Evolutionary conservation across 345 rosid species (phyloP).

Genomic region (Linum lewisii): DNA sequence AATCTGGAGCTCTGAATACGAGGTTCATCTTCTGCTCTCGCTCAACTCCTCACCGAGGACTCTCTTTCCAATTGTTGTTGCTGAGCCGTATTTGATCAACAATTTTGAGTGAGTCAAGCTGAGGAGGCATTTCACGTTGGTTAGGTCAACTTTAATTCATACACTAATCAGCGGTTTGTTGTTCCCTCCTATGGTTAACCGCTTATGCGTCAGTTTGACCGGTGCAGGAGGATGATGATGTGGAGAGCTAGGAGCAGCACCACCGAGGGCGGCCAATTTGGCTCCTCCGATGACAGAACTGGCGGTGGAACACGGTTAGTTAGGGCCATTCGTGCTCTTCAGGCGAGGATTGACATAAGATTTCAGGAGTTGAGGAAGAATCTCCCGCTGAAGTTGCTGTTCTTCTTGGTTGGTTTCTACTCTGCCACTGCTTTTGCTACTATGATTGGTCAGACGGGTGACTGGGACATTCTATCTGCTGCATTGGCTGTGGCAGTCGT

Average conservation of each 20-base stretch:
- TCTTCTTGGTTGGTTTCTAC: conserved; percentile 82
- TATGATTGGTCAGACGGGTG: conserved; percentile 95
- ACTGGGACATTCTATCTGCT: conserved; percentile 96
- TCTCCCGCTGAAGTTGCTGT: conserved; percentile 63
- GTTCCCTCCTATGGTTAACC: neutral
- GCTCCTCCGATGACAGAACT: conserved; percentile 36
- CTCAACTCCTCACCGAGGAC: neutral
- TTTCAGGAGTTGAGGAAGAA: conserved; percentile 49
- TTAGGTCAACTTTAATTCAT: neutral
- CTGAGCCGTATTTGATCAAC: conserved; percentile 25
- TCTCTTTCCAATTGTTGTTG: conserved; percentile 2
- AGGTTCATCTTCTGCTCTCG: neutral
- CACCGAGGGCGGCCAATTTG: conserved; percentile 36
- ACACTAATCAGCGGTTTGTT: neutral
- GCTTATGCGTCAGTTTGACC: conserved; percentile 12
- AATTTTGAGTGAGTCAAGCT: conserved; percentile 29
- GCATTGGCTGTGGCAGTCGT: conserved; percentile 66
- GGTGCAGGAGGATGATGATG: conserved; percentile 36
- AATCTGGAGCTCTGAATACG: neutral
- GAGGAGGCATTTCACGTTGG: neutral
- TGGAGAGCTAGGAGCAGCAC: conserved; percentile 47
- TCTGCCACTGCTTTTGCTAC: conserved; percentile 78
- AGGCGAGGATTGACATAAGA: conserved; percentile 39
- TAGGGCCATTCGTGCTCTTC: conserved; percentile 47
- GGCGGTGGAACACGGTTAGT: conserved; percentile 50